Base-by-base conservation (phyloP, 495 filamentous ascomycete species). In the Cercophora sp. region DNA sequence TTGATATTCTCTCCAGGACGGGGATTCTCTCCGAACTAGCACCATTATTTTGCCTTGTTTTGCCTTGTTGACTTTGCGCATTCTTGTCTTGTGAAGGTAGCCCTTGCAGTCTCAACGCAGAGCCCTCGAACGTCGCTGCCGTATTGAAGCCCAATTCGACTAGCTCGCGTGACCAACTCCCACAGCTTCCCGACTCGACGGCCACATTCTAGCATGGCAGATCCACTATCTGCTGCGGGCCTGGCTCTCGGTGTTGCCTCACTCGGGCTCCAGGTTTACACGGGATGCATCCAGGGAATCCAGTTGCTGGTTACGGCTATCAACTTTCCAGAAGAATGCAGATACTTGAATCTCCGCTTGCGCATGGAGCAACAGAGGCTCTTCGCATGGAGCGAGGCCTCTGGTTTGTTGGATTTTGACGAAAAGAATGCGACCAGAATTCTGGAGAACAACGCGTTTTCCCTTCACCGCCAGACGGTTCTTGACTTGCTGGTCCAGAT, bases 381-480 rank as follows among this genome's bases (percentile, higher is more conserved):
- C 22, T 74, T 74, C 54, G 71, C 72, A 18, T 75, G 71, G 72
- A 71, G 70, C 57, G 71, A 75, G 52, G 70, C 72, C 5, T 73
- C 70, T 22, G 72, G 72, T 8, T 56, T 74, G 24, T 54, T 75
- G 9, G 71, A 71, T 24, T 46, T 70, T 1, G 62, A 75, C 42
- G 50, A 45, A 25, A 61, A 64, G 16, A 51, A 69, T 31, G 51
- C 57, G 23, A 32, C 63, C 16, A 65, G 69, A 39, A 54, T 75
- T 11, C 61, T 68, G 39, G 63, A 67, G 43, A 70, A 70, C 47
- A 74, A 75, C 56, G 68, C 66, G 3, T 75, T 74, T 48, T 51
- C 69, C 11, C 61, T 75, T 16, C 72, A 74, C 42, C 69, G 71
- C 16, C 68, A 71, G 22, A 72, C 69, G 0, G 65, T 75, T 10